Evolutionary conservation across 139 green algal genomes (phyloP).

Genomic region (Trebouxia sp.): DNA sequence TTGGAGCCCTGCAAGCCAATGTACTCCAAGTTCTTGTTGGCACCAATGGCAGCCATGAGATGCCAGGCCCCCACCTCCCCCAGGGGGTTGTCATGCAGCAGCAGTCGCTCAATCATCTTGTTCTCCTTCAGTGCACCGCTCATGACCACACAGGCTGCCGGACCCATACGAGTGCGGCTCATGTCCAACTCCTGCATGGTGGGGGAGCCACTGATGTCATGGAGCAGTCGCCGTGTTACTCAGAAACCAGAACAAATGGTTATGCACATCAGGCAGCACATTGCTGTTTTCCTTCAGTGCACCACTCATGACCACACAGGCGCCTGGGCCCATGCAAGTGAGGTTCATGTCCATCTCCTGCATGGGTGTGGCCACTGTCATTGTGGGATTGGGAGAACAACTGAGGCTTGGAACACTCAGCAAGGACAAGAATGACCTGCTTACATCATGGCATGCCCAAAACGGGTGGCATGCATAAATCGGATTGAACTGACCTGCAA

Average conservation of each 20-base stretch:
- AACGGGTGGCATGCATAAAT: no score
- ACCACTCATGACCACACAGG: constrained; percentile 56
- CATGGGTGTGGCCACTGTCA: no score
- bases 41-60: constrained; percentile 64
- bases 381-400: neutral
- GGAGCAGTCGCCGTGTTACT: no score
- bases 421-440: no score
- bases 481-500: constrained; percentile 46
- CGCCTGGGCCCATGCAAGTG: constrained; percentile 56
- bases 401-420: neutral
- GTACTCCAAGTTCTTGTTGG: constrained; percentile 62
- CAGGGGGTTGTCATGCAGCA: constrained; percentile 66
- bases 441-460: no score
- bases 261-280: no score
- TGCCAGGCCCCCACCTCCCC: constrained; percentile 66
- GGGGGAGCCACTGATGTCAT: neutral
- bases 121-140: constrained; percentile 54
- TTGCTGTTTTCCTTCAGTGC: constrained; percentile 56
- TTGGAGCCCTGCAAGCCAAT: constrained; percentile 68
- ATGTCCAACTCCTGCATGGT: constrained; percentile 45
- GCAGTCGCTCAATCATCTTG: constrained; percentile 47
- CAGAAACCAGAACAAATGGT: neutral
- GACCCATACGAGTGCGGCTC: constrained; percentile 56
- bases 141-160: constrained; percentile 60
- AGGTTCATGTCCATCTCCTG: constrained; percentile 54